Evolutionary conservation across 768 basidiomycete species (phyloP), one percentile per base, ranked within the genome.

Genomic region (Tylopilus rubrobrunneus): DNA sequence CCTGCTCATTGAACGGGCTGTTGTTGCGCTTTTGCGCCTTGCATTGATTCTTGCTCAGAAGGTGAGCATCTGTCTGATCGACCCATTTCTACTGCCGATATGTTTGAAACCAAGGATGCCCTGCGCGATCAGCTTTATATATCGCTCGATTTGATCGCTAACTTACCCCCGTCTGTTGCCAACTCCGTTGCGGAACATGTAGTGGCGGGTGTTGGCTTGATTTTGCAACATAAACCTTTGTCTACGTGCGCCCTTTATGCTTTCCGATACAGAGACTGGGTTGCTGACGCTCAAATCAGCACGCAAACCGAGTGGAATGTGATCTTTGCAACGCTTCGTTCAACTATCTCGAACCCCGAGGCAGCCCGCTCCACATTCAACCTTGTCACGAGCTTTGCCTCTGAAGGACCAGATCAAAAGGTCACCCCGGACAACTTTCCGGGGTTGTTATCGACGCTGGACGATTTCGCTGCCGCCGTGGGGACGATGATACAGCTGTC

Each of bases 271-370:
- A 39, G 4, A 29, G 19, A 21, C 49, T 1, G 39, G 45, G 52
- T 48, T 29, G 33, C 46, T 62, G 39, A 67, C 7, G 23, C 33
- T 46, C 23, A 33, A 51, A 57, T 0, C 51, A 92, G 86, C 51
- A 94, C 93, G 1, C 86, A 89, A 59, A 98, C 96, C 1, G 96
- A 98, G 67, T 99, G 96, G 96, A 93, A 91, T 56, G 75, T 98
- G 39, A 81, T 95, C 21, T 91, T 95, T 62, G 89, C 91, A 1
- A 76, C 98, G 28, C 79, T 98, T 58, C 84, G 91, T 45, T 87
- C 86, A 1, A 95, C 93, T 0, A 81, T 94, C 40, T 77, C 85
- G 12, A 89, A 97, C 65, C 82, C 91, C 10, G 91, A 92, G 69
- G 95, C 94, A 6, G 85, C 92, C 25, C 86, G 89, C 36, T 74